A percentile compares a stretch with the other conserved stretches of the same genome.
Conservation (phyloP, 768 basidiomycete species). For the Mycena albidolilacea region DNA sequence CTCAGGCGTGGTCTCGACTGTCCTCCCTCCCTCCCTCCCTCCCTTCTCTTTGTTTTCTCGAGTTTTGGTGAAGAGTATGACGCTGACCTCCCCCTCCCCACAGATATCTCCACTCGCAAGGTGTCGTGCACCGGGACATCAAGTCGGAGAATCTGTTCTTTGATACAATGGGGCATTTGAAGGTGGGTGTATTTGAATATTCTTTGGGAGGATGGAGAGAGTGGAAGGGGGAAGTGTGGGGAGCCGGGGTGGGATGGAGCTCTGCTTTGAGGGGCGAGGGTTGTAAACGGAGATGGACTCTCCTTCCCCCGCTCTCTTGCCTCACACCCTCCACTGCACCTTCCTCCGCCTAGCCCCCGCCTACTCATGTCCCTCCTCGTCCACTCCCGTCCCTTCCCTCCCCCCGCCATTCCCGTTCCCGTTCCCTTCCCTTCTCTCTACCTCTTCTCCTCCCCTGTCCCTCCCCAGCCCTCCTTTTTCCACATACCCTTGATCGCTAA, state of each 20-base stretch:
- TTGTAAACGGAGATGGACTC: too few relatives aligned
- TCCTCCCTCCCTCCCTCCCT: too few relatives aligned
- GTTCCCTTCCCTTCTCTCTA: neutral
- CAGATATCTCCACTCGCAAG: constrained; percentile 92
- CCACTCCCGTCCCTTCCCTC: neutral
- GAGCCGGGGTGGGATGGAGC: too few relatives aligned
- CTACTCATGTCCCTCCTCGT: neutral
- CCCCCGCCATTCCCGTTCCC: neutral
- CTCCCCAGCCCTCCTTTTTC: neutral
- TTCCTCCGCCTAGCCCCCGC: too few relatives aligned
- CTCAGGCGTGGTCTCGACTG: too few relatives aligned
- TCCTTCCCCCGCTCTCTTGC: too few relatives aligned
- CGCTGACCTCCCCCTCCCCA: neutral
- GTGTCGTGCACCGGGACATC: constrained; percentile 97
- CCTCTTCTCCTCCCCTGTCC: neutral
- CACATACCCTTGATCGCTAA: too few relatives aligned
- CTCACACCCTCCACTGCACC: too few relatives aligned
- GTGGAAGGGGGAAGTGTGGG: neutral
- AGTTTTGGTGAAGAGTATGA: too few relatives aligned
- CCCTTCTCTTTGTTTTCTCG: too few relatives aligned
- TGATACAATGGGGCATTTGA: constrained; percentile 91
- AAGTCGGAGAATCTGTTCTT: constrained; percentile 99
- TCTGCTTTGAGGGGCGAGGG: too few relatives aligned
- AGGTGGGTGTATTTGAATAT: constrained; percentile 64
- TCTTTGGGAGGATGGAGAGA: neutral